phyloP scores from a whole-genome alignment of 2,329 filamentous ascomycete species.

The Alternaria arbusti region DNA sequence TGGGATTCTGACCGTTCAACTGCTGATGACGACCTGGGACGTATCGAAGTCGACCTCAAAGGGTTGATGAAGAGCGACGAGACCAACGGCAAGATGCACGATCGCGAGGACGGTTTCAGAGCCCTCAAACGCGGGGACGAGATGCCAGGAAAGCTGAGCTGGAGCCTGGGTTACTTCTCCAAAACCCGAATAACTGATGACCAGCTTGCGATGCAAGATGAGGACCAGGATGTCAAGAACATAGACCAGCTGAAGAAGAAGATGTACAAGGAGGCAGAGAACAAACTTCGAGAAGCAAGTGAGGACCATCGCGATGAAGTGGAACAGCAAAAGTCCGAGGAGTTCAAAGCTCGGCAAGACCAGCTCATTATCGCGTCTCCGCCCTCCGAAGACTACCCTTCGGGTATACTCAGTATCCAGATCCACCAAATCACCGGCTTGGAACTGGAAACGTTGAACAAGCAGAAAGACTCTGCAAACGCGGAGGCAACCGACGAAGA shows the following conservation, averaged over 20 bases:
- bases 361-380: constrained; percentile 72
- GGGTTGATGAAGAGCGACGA: constrained; percentile 65
- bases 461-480: constrained; percentile 56
- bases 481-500: constrained; percentile 64
- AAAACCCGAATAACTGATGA: constrained; percentile 69
- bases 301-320: constrained; percentile 67
- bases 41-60: constrained; percentile 73
- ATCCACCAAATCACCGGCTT: constrained; percentile 76
- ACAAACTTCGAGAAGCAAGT: constrained; percentile 70
- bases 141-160: constrained; percentile 72
- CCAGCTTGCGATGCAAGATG: constrained; percentile 67
- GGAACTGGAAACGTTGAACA: constrained; percentile 66
- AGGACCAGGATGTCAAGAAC: constrained; percentile 63
- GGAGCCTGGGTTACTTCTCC: constrained; percentile 74
- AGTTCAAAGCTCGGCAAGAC: constrained; percentile 64
- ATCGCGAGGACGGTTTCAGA: constrained; percentile 69
- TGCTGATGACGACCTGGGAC: constrained; percentile 76
- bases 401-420: constrained; percentile 72
- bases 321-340: constrained; percentile 71
- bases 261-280: constrained; percentile 60
- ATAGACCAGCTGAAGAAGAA: constrained; percentile 66
- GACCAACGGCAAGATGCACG: constrained; percentile 66
- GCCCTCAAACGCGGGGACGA: constrained; percentile 69
- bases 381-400: constrained; percentile 66
- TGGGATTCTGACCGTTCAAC: constrained; percentile 78